A percentile compares a stretch with the other conserved stretches of the same genome.
Evolutionary conservation across 768 basidiomycete species (phyloP).

Genomic region (Ramaria sp.): DNA sequence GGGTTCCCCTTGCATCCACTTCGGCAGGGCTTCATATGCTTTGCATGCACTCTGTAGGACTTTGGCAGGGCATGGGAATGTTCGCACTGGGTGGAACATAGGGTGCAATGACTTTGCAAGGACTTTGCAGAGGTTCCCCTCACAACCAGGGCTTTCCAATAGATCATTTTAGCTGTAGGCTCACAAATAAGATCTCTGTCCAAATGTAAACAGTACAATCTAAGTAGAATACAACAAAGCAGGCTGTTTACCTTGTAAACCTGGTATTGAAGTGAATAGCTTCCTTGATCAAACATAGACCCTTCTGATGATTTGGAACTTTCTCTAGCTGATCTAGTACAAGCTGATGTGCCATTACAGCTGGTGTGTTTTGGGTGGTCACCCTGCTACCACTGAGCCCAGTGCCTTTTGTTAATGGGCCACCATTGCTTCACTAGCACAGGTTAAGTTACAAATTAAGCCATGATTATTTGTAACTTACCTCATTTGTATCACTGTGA

Average conservation of each 20-base stretch:
- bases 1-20: no score
- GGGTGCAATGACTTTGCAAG: no score
- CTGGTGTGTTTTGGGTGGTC: neutral
- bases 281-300: neutral
- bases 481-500: neutral
- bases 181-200: slow-evolving; percentile 10
- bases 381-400: neutral
- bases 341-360: neutral
- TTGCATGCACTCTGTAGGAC: no score
- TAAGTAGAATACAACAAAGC: neutral
- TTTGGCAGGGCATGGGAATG: no score
- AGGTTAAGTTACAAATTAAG: neutral
- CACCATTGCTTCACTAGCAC: neutral
- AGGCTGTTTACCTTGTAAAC: neutral
- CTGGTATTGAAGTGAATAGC: neutral
- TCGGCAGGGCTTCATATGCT: no score
- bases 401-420: neutral
- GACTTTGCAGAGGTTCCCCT: no score
- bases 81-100: no score
- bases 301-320: neutral
- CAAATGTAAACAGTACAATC: neutral
- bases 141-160: slow-evolving; percentile 7
- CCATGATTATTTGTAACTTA: neutral
- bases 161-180: slow-evolving; percentile 19
- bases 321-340: neutral